phyloP scores from a whole-genome alignment of 2,329 filamentous ascomycete species.

The Septoria linicola region DNA sequence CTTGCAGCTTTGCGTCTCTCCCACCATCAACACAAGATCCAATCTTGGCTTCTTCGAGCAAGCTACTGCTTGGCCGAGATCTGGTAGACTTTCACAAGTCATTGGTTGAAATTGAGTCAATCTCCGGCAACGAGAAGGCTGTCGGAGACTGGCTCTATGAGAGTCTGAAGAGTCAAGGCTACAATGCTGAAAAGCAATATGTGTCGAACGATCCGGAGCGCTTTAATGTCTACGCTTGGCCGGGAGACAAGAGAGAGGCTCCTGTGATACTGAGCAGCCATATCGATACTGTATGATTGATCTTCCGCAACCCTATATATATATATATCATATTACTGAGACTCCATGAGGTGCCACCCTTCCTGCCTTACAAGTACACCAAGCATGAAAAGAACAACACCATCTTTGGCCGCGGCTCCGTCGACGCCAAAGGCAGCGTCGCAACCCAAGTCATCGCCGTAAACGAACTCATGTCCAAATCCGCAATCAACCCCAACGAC shows the following conservation, averaged over 20 bases:
- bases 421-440: conserved; percentile 60
- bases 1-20: conserved; percentile 9
- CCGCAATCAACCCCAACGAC: conserved; percentile 45
- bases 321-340: neutral
- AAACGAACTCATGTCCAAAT: conserved; percentile 48
- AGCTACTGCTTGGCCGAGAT: conserved; percentile 37
- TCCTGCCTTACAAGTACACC: conserved; percentile 63
- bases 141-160: conserved; percentile 67
- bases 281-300: conserved; percentile 65
- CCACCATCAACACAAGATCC: conserved; percentile 12
- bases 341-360: conserved; percentile 59
- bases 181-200: conserved; percentile 62
- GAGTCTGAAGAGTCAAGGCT: conserved; percentile 62
- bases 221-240: conserved; percentile 76
- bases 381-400: conserved; percentile 42
- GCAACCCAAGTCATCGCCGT: conserved; percentile 73
- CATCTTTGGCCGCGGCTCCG: conserved; percentile 66
- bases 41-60: conserved; percentile 12
- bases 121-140: conserved; percentile 65
- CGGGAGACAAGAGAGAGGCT: conserved; percentile 50
- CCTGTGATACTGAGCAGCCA: conserved; percentile 72
- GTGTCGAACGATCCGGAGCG: conserved; percentile 47
- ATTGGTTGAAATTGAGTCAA: conserved; percentile 72
- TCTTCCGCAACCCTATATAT: neutral
- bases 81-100: conserved; percentile 72